A percentile compares a stretch with the other conserved stretches of the same genome.
Conservation (phyloP, 164 flowering plant genomes). For the Macadamia tetraphylla region DNA sequence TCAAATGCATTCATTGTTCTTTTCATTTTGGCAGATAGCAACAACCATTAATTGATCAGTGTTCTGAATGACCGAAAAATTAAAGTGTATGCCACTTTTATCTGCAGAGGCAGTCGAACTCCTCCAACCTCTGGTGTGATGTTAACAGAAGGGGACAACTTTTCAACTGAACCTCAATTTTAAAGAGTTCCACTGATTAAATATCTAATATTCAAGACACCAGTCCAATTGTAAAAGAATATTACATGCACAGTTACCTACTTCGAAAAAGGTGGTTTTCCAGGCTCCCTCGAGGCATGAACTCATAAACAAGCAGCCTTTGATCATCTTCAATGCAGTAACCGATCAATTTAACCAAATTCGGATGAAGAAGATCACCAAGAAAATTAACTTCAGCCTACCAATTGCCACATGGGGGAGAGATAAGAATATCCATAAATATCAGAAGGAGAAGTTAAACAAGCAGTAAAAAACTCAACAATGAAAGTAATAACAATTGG, state of each 20-base stretch:
- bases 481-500: slow-evolving; percentile 1
- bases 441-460: not conserved
- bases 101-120: too few species aligned
- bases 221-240: not conserved
- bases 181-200: not conserved
- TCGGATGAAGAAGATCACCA: slow-evolving; percentile 79
- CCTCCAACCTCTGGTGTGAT: not conserved
- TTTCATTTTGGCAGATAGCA: too few species aligned
- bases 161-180: not conserved
- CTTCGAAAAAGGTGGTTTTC: slow-evolving; percentile 91
- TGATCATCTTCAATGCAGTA: slow-evolving; percentile 94
- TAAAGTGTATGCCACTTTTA: too few species aligned
- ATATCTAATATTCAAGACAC: not conserved
- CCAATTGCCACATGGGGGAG: slow-evolving; percentile 9
- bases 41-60: too few species aligned
- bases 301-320: slow-evolving; percentile 81
- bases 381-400: slow-evolving; percentile 94
- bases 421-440: not conserved
- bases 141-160: not conserved
- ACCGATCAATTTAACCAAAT: slow-evolving; percentile 81
- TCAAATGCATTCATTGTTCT: not conserved
- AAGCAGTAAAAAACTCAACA: not conserved
- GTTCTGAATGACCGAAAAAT: too few species aligned
- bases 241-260: slow-evolving; percentile 27
- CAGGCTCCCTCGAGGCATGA: slow-evolving; percentile 93